Percentiles rank a stretch among this genome's conserved stretches.
These are phyloP conservation scores for Cladosporium sp. DNA, from an alignment of 2,329 filamentous ascomycete species.

Conservation along the genomic window DNA sequence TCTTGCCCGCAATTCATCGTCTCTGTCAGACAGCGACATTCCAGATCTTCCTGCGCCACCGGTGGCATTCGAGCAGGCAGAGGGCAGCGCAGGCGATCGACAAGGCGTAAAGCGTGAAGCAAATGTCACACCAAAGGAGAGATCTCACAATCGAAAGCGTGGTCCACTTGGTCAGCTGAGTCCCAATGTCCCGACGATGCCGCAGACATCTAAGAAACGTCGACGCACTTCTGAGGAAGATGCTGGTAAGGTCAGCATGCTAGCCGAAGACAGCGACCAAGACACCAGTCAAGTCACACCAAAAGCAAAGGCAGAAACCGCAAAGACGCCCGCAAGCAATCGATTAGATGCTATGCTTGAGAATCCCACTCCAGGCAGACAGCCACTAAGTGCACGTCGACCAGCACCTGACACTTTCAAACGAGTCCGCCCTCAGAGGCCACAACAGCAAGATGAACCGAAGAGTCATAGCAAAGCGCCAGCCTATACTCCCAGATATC, in stretches of 20 bases:
- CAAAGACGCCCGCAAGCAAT: not conserved
- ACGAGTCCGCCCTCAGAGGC: not conserved
- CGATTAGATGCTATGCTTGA: slow-evolving; percentile 24
- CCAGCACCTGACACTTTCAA: not conserved
- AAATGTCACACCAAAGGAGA: not conserved
- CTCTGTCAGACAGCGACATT: slow-evolving; percentile 10
- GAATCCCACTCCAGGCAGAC: slow-evolving; percentile 15
- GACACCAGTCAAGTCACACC: slow-evolving; percentile 17
- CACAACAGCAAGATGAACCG: not conserved
- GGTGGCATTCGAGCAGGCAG: not conserved
- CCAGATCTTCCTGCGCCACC: slow-evolving; percentile 1
- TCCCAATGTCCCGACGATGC: slow-evolving; percentile 18
- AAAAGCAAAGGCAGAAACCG: not conserved
- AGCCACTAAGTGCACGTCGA: not conserved
- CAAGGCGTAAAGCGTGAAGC: not conserved
- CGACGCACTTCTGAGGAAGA: slow-evolving; percentile 14
- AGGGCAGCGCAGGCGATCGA: not conserved
- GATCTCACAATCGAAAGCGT: not conserved
- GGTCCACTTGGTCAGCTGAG: slow-evolving; percentile 19
- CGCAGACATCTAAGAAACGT: slow-evolving; percentile 6
- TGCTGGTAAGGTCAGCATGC: slow-evolving; percentile 19
- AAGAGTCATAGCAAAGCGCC: not conserved
- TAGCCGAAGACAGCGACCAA: slow-evolving; percentile 29
- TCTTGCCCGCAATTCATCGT: not conserved
- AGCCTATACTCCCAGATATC: not conserved